These are phyloP conservation scores for Pythium insidiosum DNA, from an alignment of 352 stramenopile species.

Conservation along the genomic window DNA sequence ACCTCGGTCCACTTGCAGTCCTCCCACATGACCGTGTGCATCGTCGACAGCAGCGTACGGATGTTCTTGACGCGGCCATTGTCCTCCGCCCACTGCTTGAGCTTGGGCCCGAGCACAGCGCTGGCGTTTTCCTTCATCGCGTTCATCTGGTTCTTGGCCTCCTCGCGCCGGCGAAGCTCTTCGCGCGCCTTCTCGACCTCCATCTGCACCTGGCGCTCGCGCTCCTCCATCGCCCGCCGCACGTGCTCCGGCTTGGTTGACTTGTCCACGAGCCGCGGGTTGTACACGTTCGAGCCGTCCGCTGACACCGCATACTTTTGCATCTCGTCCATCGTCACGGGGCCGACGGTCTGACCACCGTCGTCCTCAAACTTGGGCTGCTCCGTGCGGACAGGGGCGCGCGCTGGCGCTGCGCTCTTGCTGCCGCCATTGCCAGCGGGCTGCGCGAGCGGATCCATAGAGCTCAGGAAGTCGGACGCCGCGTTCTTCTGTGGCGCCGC, in stretches of 20 bases:
- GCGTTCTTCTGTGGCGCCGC: slow-evolving; percentile 17
- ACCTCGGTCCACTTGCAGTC: slow-evolving; percentile 83
- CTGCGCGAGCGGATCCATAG: slow-evolving; percentile 60
- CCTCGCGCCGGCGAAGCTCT: slow-evolving; percentile 60
- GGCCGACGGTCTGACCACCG: slow-evolving; percentile 65
- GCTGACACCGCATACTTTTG: slow-evolving; percentile 55
- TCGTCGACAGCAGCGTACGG: slow-evolving; percentile 85
- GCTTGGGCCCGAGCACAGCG: slow-evolving; percentile 46
- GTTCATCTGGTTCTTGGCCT: slow-evolving; percentile 40
- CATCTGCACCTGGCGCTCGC: slow-evolving; percentile 56
- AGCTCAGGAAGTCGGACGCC: slow-evolving; percentile 43
- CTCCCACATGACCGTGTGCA: slow-evolving; percentile 90
- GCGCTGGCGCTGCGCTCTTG: background rate
- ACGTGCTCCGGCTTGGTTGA: slow-evolving; percentile 71
- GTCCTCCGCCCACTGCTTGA: slow-evolving; percentile 81
- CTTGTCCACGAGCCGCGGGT: slow-evolving; percentile 78
- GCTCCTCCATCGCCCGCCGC: slow-evolving; percentile 77
- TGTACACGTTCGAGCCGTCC: slow-evolving; percentile 83
- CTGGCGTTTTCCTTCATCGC: slow-evolving; percentile 62
- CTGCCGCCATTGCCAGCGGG: slow-evolving; percentile 3
- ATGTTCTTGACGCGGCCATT: slow-evolving; percentile 89
- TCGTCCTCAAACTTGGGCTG: slow-evolving; percentile 76
- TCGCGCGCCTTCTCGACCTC: slow-evolving; percentile 72
- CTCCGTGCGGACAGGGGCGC: slow-evolving; percentile 21
- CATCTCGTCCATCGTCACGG: slow-evolving; percentile 81